These are phyloP conservation scores for Physocladia obscura DNA, from an alignment of 192 early-diverging fungal genomes.

Conservation along the genomic window DNA sequence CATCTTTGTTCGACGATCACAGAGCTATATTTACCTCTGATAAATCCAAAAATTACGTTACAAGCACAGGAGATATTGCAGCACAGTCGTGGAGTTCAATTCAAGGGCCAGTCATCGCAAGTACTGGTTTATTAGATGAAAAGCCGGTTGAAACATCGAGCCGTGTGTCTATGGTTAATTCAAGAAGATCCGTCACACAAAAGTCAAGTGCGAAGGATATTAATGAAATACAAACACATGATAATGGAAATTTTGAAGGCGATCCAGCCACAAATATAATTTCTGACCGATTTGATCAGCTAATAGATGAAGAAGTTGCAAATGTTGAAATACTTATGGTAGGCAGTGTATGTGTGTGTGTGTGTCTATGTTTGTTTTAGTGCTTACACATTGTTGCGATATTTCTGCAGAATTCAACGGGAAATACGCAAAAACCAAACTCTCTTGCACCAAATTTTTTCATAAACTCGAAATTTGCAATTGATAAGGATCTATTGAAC, in stretches of 20 bases:
- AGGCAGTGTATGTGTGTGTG: not conserved
- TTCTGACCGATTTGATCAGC: slow-evolving; percentile 11
- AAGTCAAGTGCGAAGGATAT: not conserved
- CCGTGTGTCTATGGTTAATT: not conserved
- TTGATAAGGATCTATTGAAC: too few species aligned
- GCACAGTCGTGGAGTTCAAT: not conserved
- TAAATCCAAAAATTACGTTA: too few species aligned
- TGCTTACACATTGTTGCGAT: not conserved
- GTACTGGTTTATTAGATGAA: not conserved
- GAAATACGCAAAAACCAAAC: too few species aligned
- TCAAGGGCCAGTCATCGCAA: not conserved
- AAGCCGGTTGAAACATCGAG: not conserved
- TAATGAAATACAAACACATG: not conserved
- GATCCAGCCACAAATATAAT: not conserved
- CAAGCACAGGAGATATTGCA: too few species aligned
- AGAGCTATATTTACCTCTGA: too few species aligned
- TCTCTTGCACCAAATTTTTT: too few species aligned
- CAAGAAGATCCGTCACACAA: too few species aligned
- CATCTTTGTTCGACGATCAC: too few species aligned
- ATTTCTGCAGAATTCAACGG: not conserved
- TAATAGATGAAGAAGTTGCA: slow-evolving; percentile 17
- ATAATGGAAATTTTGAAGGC: not conserved
- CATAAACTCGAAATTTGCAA: too few species aligned
- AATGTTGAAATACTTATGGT: slow-evolving; percentile 11
- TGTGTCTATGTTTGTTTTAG: not conserved